Conservation (phyloP, 2,329 filamentous ascomycete genomes). For the Colletotrichum orbiculare region DNA sequence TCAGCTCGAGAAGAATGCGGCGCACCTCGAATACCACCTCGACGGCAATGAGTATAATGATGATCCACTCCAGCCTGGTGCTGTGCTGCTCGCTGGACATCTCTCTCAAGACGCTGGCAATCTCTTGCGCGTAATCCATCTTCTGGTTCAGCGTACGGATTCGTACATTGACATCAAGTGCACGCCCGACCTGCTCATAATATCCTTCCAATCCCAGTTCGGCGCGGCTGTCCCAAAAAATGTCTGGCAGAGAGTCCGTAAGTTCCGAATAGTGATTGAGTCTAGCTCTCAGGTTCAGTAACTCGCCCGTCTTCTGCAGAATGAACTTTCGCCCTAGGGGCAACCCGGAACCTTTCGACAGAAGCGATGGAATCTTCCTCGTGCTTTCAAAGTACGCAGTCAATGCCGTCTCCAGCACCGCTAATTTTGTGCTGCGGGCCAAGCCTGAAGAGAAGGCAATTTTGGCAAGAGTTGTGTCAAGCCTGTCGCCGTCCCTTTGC, state of each 20-base stretch:
- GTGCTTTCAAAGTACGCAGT: constrained; percentile 89
- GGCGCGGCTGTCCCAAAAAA: constrained; percentile 94
- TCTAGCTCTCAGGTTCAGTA: constrained; percentile 88
- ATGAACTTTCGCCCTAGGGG: constrained; percentile 76
- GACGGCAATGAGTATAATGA: constrained; percentile 91
- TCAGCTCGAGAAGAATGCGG: constrained; percentile 74
- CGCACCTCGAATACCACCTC: constrained; percentile 91
- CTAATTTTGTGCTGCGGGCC: constrained; percentile 91
- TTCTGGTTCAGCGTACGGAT: constrained; percentile 95
- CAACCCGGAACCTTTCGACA: constrained; percentile 70
- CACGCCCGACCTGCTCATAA: constrained; percentile 92
- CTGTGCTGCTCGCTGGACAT: constrained; percentile 92
- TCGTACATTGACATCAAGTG: constrained; percentile 89
- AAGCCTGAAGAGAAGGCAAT: constrained; percentile 97
- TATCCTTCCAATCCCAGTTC: constrained; percentile 93
- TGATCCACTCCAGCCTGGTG: constrained; percentile 91
- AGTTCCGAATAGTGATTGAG: constrained; percentile 97
- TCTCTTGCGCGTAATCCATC: constrained; percentile 97
- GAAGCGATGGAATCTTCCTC: constrained; percentile 80
- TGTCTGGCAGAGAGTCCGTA: constrained; percentile 92
- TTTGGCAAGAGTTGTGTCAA: constrained; percentile 82
- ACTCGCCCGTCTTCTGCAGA: constrained; percentile 90
- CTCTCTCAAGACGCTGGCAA: constrained; percentile 88
- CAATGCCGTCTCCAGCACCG: constrained; percentile 86
- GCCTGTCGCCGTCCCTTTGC: constrained; percentile 54